Base-by-base conservation (phyloP, 495 filamentous ascomycete species). In the Extremus antarcticus region DNA sequence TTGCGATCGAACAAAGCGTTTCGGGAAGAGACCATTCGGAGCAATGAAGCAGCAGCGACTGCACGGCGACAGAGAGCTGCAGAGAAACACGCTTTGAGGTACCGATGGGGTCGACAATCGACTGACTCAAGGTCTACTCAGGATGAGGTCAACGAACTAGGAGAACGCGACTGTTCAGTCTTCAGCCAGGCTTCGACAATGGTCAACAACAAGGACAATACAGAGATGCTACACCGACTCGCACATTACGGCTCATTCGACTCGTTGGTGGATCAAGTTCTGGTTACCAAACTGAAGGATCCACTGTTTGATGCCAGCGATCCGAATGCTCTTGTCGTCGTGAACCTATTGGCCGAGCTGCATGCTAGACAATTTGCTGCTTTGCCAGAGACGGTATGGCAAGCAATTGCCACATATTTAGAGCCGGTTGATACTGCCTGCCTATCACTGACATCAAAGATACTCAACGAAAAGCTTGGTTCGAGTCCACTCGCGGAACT, bases 371-470 rank as follows among this genome's bases (percentile, higher is more conserved):
- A 70, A 17, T 68, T 81, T 17, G 70, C 68, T 9, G 76, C 68
- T 19, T 60, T 80, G 4, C 62, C 76, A 0, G 39, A 66, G 7
- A 60, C 63, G 4, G 53, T 78, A 20, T 82, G 78, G 79, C 57
- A 58, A 0, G 32, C 50, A 0, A 70, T 80, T 24, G 63, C 71
- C 10, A 53, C 47, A 2, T 74, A 67, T 43, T 64, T 80, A 4
- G 58, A 68, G 20, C 71, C 70, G 9, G 63, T 67, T 3, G 74
- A 77, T 47, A 65, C 68, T 13, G 78, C 76, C 15, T 66, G 64
- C 56, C 70, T 81, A 16, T 70, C 75, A 11, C 59, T 78, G 21
- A 59, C 78, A 24, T 75, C 63, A 56, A 75, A 72, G 46, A 72
- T 69, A 2, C 62, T 81, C n/a, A 64, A 66, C 41, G 35, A 54